Conservation (phyloP, 73 alveolate species). For the Stentor coeruleus region DNA sequence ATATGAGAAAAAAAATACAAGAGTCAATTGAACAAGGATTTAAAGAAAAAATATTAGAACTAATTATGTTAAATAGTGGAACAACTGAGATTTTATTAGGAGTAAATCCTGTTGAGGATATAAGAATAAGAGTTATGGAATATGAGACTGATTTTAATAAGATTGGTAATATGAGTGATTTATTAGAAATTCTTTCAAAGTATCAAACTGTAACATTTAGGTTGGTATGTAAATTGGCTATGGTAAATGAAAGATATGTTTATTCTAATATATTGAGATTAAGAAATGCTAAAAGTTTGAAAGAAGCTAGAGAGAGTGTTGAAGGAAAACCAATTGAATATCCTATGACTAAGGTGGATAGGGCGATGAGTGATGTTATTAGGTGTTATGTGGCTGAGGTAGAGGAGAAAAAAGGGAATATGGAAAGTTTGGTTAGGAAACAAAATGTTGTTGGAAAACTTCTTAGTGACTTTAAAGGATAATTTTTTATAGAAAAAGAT, state of each 20-base stretch:
- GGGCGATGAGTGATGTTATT: neutral
- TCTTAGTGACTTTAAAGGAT: neutral
- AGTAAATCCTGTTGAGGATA: neutral
- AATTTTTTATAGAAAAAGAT: too few relatives aligned
- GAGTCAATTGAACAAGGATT: neutral
- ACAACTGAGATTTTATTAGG: neutral
- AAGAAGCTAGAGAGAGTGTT: neutral
- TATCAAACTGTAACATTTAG: neutral
- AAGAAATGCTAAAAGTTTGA: neutral
- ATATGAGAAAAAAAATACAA: neutral
- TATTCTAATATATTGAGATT: neutral
- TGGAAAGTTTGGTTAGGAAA: neutral
- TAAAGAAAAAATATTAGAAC: neutral
- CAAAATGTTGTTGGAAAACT: neutral
- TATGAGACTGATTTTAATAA: neutral
- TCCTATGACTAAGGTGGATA: neutral
- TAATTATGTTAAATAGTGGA: neutral
- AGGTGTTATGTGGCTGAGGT: neutral
- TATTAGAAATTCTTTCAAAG: neutral
- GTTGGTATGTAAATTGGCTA: neutral
- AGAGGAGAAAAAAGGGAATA: neutral
- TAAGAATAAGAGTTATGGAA: neutral
- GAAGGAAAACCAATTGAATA: neutral
- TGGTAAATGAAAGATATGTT: neutral
- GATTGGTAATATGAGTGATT: neutral